Conservation (phyloP, 768 basidiomycete species). For the Pseudohyphozyma bogoriensis region DNA sequence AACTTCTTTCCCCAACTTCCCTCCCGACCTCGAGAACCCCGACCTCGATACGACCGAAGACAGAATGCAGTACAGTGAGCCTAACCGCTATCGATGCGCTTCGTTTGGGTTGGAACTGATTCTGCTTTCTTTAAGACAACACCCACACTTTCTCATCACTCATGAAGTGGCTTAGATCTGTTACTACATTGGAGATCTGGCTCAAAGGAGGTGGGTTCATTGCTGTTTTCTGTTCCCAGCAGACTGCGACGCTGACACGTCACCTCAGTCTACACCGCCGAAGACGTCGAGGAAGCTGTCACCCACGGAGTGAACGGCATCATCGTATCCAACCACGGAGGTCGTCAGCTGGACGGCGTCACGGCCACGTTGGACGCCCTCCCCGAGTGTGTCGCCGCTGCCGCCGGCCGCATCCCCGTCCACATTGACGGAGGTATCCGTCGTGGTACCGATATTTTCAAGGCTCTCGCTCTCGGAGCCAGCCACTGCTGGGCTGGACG, state of each 20-base stretch:
- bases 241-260: no score
- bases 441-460: conserved; percentile 30
- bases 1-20: background rate
- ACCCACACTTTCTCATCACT: background rate
- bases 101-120: conserved; percentile 7
- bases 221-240: no score
- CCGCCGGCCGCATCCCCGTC: conserved; percentile 23
- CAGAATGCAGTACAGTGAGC: background rate
- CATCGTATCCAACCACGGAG: conserved; percentile 34
- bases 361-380: conserved; percentile 31
- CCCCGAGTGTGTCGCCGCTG: conserved; percentile 31
- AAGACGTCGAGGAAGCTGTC: conserved; percentile 33
- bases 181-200: conserved; percentile 33
- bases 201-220: conserved; percentile 39
- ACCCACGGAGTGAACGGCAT: conserved; percentile 29
- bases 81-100: conserved; percentile 9
- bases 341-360: conserved; percentile 31
- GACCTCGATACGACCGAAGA: background rate
- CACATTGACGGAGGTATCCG: conserved; percentile 28
- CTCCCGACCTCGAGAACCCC: background rate
- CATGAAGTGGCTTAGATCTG: background rate
- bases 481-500: conserved; percentile 2
- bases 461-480: conserved; percentile 28
- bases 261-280: conserved; percentile 33
- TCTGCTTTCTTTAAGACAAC: background rate